Evolutionary conservation across 2,329 filamentous ascomycete genomes (phyloP).

Genomic region (Hawksworthiomyces lignivorus): DNA sequence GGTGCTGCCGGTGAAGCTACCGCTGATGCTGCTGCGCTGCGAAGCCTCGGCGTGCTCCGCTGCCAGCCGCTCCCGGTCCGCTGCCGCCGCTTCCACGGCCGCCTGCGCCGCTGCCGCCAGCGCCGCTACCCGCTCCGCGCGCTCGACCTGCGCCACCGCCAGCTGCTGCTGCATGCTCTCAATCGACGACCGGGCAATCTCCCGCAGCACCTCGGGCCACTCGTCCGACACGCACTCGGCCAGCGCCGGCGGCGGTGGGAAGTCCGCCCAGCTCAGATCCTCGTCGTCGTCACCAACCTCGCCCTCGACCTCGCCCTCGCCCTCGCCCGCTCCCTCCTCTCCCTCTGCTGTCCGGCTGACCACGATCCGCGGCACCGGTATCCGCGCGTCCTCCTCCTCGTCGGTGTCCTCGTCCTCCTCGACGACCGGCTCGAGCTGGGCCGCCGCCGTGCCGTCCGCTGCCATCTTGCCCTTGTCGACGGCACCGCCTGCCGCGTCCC

Average conservation of each 20-base stretch:
- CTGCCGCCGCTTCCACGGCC: slow-evolving; percentile 19
- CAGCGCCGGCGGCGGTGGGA: slow-evolving; percentile 38
- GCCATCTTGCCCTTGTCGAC: not conserved
- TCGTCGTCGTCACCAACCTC: not conserved
- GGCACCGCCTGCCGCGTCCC: too few species aligned
- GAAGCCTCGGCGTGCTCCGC: not conserved
- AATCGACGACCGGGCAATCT: slow-evolving; percentile 37
- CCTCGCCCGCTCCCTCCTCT: not conserved
- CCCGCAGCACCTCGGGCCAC: slow-evolving; percentile 31
- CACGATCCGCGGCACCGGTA: slow-evolving; percentile 15
- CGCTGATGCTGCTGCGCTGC: not conserved
- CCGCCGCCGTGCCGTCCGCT: too few species aligned
- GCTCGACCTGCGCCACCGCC: slow-evolving; percentile 21
- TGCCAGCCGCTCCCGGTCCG: slow-evolving; percentile 9
- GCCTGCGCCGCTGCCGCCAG: too few species aligned
- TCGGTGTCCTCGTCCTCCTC: not conserved
- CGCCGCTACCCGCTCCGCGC: slow-evolving; percentile 16
- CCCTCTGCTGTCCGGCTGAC: not conserved
- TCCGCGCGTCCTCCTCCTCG: slow-evolving; percentile 17
- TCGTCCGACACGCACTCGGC: slow-evolving; percentile 26
- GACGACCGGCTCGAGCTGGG: not conserved
- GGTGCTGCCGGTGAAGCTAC: not conserved
- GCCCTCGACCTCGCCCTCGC: slow-evolving; percentile 18
- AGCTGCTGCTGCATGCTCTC: slow-evolving; percentile 34
- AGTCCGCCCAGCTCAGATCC: slow-evolving; percentile 31